These are phyloP conservation scores for Nosema muscidifuracis DNA, from an alignment of 371 early-diverging fungal genomes.

Conservation along the genomic window DNA sequence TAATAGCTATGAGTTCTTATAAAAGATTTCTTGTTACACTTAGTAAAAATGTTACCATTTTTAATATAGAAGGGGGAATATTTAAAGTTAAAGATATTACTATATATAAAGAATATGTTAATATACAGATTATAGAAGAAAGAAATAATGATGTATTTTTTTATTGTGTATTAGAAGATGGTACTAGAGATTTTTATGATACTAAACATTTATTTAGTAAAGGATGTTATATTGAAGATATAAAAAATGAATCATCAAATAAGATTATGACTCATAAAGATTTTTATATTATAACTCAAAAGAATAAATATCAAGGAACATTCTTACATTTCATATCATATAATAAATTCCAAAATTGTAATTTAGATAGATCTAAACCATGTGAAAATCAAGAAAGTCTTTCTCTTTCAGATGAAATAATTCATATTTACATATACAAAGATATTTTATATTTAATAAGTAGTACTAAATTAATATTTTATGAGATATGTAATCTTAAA, in stretches of 20 bases:
- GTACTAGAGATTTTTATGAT: slow-evolving; percentile 49
- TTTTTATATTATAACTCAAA: slow-evolving; percentile 14
- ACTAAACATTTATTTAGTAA: slow-evolving; percentile 26
- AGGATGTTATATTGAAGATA: slow-evolving; percentile 12
- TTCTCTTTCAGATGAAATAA: slow-evolving; percentile 2
- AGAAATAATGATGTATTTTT: slow-evolving; percentile 38
- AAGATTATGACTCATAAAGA: slow-evolving; percentile 1
- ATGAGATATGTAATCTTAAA: slow-evolving; percentile 38
- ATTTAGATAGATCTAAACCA: slow-evolving; percentile 35
- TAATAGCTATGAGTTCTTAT: slow-evolving; percentile 2
- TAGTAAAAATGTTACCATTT: slow-evolving; percentile 31
- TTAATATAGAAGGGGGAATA: slow-evolving; percentile 30
- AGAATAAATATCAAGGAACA: slow-evolving; percentile 25
- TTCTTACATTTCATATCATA: slow-evolving; percentile 21
- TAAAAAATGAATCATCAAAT: slow-evolving; percentile 9
- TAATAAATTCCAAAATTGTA: slow-evolving; percentile 47
- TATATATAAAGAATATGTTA: slow-evolving; percentile 37
- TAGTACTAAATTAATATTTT: slow-evolving; percentile 19
- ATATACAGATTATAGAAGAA: slow-evolving; percentile 46
- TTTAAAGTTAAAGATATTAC: slow-evolving; percentile 20
- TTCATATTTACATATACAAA: background rate
- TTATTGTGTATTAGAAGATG: slow-evolving; percentile 28
- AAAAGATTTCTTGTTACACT: slow-evolving; percentile 37
- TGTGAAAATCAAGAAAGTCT: slow-evolving; percentile 49
- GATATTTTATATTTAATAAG: slow-evolving; percentile 27